phyloP scores from a whole-genome alignment of 176 grass and related monocot species.

The Calamus simplicifolius region DNA sequence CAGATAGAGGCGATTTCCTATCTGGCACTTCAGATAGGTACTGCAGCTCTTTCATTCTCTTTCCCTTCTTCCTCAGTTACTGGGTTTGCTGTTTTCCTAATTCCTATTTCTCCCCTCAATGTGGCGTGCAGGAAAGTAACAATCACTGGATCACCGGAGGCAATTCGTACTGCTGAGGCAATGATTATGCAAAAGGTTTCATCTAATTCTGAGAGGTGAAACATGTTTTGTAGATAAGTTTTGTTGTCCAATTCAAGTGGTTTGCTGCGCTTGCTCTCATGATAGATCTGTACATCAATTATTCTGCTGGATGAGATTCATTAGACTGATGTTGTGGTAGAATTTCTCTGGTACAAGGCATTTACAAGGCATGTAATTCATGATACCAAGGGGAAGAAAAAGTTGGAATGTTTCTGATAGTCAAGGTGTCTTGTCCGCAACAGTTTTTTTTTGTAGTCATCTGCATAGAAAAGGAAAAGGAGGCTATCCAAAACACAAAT shows the following conservation, averaged over 20 bases:
- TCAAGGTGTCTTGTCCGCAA: too few species aligned
- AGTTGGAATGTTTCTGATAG: too few species aligned
- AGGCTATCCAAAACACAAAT: too few species aligned
- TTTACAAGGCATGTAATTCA: too few species aligned
- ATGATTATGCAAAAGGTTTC: conserved; percentile 97
- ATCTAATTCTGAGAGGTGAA: conserved; percentile 62
- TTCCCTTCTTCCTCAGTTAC: not conserved
- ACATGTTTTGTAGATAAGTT: conserved; percentile 1
- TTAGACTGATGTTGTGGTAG: too few species aligned
- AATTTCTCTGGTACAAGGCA: too few species aligned
- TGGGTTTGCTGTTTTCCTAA: conserved; percentile 4
- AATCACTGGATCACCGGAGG: conserved; percentile 72
- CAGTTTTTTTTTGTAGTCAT: too few species aligned
- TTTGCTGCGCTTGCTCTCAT: not conserved
- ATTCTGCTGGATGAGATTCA: too few species aligned
- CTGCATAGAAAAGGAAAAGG: too few species aligned
- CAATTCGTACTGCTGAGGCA: conserved; percentile 62
- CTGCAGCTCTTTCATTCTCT: not conserved
- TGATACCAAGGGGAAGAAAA: too few species aligned
- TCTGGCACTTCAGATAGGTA: conserved; percentile 79
- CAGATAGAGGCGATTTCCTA: conserved; percentile 75
- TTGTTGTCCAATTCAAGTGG: not conserved
- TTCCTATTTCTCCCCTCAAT: not conserved
- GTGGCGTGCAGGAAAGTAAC: conserved; percentile 74
- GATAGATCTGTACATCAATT: too few species aligned